Conservation (phyloP, 2,329 filamentous ascomycete species). For the Pseudogymnoascus sp. region DNA sequence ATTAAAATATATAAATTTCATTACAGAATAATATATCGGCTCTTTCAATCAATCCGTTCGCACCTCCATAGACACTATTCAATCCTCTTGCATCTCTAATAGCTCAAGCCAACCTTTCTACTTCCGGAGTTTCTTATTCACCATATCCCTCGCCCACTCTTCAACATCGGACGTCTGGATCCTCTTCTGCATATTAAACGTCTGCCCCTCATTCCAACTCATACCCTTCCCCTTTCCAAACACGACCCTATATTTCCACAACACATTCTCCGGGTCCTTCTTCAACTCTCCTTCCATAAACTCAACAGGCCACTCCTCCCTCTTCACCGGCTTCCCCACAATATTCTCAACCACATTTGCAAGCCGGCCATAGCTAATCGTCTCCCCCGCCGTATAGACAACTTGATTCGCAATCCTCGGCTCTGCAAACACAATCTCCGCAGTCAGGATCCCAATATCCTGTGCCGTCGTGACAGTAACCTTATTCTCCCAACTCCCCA, state of each 20-base stretch:
- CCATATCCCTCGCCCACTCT: conserved; percentile 24
- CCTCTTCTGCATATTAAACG: conserved; percentile 44
- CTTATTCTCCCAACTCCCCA: conserved; percentile 54
- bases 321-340: conserved; percentile 35
- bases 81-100: not conserved
- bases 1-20: not conserved
- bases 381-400: conserved; percentile 56
- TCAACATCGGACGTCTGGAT: conserved; percentile 40
- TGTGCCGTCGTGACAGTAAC: conserved; percentile 55
- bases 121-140: not conserved
- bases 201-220: conserved; percentile 47
- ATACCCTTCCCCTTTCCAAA: conserved; percentile 54
- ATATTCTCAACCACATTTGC: conserved; percentile 45
- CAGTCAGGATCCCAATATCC: conserved; percentile 57
- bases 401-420: conserved; percentile 31
- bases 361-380: conserved; percentile 48
- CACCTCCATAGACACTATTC: not conserved
- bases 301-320: conserved; percentile 43
- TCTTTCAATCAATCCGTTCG: not conserved
- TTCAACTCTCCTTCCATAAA: conserved; percentile 39
- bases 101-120: not conserved
- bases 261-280: conserved; percentile 38
- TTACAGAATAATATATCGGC: not conserved
- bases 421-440: conserved; percentile 45
- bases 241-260: conserved; percentile 54